A percentile compares a stretch with the other conserved stretches of the same genome.
phyloP scores from a whole-genome alignment of 805 yeast species.

The Myxozyma udenii region DNA sequence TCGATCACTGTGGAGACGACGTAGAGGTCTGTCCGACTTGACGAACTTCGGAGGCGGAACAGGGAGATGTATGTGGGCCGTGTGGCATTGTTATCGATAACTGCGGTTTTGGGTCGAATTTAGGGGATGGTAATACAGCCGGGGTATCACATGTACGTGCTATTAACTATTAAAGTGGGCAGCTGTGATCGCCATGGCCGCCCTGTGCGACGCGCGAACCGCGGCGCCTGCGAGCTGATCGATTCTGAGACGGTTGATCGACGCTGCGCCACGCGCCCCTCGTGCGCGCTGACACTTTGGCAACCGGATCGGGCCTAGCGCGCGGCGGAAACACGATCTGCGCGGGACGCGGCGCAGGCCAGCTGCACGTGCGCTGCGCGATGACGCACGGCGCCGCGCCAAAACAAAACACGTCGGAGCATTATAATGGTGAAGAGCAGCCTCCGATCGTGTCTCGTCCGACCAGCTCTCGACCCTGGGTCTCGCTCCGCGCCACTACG shows the following conservation, averaged over 20 bases:
- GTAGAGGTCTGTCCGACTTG: not conserved
- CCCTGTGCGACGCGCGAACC: not conserved
- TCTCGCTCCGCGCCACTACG: constrained; percentile 3
- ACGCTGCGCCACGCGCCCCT: not conserved
- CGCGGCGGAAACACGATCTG: not conserved
- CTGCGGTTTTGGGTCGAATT: not conserved
- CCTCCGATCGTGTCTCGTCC: no score
- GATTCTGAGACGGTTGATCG: not conserved
- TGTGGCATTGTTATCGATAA: not conserved
- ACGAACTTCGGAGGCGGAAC: no score
- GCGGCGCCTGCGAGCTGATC: constrained; percentile 1
- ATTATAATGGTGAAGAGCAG: no score
- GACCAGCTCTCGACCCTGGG: constrained; percentile 2
- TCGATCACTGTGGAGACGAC: not conserved
- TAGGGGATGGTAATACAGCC: not conserved
- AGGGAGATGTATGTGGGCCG: no score
- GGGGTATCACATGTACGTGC: not conserved
- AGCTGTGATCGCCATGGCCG: constrained; percentile 14
- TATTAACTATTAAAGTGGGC: not conserved
- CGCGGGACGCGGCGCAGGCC: no score
- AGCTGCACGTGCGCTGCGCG: not conserved
- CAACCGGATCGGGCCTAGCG: not conserved
- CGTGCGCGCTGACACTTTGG: not conserved
- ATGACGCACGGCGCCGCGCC: not conserved
- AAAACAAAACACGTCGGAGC: not conserved